A percentile compares a stretch with the other conserved stretches of the same genome.
phyloP scores from a whole-genome alignment of 768 basidiomycete species.

The Suillus brevipes region DNA sequence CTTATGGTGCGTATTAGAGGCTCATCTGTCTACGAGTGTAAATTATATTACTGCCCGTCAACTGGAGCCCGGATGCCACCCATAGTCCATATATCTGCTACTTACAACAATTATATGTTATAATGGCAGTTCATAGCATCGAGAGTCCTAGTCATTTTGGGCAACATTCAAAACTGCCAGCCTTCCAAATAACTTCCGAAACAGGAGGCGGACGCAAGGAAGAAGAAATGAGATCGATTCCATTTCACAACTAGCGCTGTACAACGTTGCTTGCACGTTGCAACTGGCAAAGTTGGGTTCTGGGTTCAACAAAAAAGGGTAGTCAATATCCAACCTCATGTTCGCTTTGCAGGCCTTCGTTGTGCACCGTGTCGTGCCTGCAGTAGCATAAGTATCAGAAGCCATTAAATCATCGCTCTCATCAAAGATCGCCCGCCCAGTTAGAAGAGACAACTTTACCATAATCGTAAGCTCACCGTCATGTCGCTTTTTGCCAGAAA shows the following conservation, averaged over 20 bases:
- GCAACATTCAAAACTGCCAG: no score
- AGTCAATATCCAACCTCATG: neutral
- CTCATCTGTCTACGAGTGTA: no score
- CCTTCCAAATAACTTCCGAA: no score
- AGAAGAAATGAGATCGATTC: neutral
- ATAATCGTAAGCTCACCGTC: neutral
- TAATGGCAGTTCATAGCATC: no score
- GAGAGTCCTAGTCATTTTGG: no score
- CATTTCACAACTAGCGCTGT: neutral
- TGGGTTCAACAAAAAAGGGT: neutral
- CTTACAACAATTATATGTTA: no score
- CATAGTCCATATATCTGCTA: no score
- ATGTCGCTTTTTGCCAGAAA: neutral
- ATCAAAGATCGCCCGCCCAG: neutral
- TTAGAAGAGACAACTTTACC: neutral
- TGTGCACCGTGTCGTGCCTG: neutral
- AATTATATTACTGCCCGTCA: no score
- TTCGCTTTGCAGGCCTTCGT: neutral
- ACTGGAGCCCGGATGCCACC: no score
- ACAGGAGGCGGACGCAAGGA: no score
- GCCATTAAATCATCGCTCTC: no score
- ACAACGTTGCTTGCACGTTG: neutral
- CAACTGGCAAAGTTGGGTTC: neutral
- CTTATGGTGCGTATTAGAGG: no score
- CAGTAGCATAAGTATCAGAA: conserved; percentile 2